These are phyloP conservation scores for Cryptomeria japonica DNA, from an alignment of 75 land plant genomes.

Conservation along the genomic window DNA sequence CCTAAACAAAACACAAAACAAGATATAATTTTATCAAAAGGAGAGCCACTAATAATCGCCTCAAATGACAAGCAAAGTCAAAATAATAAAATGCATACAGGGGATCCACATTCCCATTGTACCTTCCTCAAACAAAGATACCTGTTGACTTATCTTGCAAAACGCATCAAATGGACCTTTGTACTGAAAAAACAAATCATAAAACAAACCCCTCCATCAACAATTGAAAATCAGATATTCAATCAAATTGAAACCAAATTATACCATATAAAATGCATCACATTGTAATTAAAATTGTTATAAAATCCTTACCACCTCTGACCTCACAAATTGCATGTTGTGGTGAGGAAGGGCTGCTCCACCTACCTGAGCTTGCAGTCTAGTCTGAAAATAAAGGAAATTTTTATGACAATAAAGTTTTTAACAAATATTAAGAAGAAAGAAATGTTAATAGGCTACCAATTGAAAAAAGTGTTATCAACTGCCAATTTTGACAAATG, in stretches of 20 bases:
- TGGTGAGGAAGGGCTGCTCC: conserved; percentile 58
- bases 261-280: neutral
- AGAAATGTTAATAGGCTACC: neutral
- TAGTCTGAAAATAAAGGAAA: conserved; percentile 56
- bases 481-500: neutral
- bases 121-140: conserved; percentile 14
- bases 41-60: neutral
- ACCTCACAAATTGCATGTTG: conserved; percentile 42
- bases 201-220: conserved; percentile 43
- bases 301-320: conserved; percentile 34
- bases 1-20: conserved; percentile 47
- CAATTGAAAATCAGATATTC: neutral
- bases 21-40: neutral
- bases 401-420: neutral
- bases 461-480: neutral
- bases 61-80: neutral
- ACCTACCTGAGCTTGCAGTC: conserved; percentile 95
- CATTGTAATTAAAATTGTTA: neutral
- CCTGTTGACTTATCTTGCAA: conserved; percentile 84
- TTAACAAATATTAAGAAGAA: neutral
- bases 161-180: conserved; percentile 91
- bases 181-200: conserved; percentile 72
- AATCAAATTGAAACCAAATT: neutral
- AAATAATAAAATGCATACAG: neutral
- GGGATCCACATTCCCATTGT: neutral